Base-by-base conservation (phyloP, 2,329 filamentous ascomycete genomes). In the Allantophomopsis cytisporea region DNA sequence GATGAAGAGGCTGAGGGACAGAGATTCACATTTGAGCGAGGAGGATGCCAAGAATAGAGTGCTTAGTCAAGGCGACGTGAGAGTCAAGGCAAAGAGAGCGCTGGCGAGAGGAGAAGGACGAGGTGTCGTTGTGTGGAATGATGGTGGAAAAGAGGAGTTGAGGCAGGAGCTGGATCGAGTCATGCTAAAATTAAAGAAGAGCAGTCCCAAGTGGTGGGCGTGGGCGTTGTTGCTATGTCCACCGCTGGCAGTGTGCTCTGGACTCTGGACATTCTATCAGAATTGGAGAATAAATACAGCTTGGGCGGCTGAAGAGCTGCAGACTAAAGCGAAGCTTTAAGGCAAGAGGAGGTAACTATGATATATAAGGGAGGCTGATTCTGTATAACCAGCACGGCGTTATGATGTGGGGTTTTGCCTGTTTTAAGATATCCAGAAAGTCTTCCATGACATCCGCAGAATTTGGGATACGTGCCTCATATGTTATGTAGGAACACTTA, bases 121-220 rank as follows among this genome's bases (percentile, higher is more conserved):
- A 36, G 89, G 88, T 0, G 71, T 87, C 3, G 85, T 95, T 28
- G 71, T 98, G 17, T 91, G 84, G 84, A 98, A 98, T 61, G 89
- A 96, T 61, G 75, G 74, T 2, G 76, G 75, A 36, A 78, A 68
- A 53, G 77, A 76, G 30, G 75, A 86, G 45, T 58, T 98, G 53
- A 71, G 73, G 59, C 59, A 54, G 38, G 76, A 85, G 57, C 64
- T 96, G 10, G 67, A 69, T 38, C 65, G 62, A 43, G 82, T 79
- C 7, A 76, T 96, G 63, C 54, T 51, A 4, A 68, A 69, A 43
- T 62, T 95, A 31, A 68, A 66, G 51, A 64, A 53, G 35, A 60
- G 62, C 14, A 91, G 81, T 43, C 56, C 50, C 7, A 47, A 44
- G 38, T 54, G 54, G 56, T 96, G 91, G 89, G 76, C 76, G n/a